A percentile compares a stretch with the other conserved stretches of the same genome.
phyloP scores from a whole-genome alignment of 208 protist genomes.

The Tritrichomonas foetus region DNA sequence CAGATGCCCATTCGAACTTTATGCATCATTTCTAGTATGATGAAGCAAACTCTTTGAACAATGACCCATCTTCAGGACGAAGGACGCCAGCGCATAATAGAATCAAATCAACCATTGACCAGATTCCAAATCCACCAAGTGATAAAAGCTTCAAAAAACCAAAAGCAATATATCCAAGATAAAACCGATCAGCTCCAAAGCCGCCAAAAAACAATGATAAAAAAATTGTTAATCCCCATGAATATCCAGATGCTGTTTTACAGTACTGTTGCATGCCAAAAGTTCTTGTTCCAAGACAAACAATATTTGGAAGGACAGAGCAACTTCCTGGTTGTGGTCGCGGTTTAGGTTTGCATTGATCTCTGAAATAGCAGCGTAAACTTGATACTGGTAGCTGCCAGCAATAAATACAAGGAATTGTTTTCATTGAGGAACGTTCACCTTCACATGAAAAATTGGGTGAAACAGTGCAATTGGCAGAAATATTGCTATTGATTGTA shows the following conservation, averaged over 20 bases:
- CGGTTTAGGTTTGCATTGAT: neutral
- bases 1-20: too few relatives aligned
- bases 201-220: neutral
- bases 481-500: too few relatives aligned
- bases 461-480: too few relatives aligned
- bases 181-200: constrained; percentile 24
- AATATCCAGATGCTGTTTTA: neutral
- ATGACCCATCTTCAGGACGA: neutral
- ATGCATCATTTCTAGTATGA: too few relatives aligned
- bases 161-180: neutral
- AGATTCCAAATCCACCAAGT: constrained; percentile 27
- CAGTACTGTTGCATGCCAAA: neutral
- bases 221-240: neutral
- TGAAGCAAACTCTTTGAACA: neutral
- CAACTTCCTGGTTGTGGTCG: neutral
- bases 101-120: neutral
- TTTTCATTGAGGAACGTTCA: too few relatives aligned
- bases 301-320: neutral
- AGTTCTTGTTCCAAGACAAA: neutral
- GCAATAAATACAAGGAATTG: neutral
- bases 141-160: neutral
- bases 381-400: neutral
- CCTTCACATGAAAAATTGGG: too few relatives aligned
- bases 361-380: neutral
- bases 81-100: neutral